Conservation (phyloP, 805 yeast genomes). For the Starmerella potacharoeniae region DNA sequence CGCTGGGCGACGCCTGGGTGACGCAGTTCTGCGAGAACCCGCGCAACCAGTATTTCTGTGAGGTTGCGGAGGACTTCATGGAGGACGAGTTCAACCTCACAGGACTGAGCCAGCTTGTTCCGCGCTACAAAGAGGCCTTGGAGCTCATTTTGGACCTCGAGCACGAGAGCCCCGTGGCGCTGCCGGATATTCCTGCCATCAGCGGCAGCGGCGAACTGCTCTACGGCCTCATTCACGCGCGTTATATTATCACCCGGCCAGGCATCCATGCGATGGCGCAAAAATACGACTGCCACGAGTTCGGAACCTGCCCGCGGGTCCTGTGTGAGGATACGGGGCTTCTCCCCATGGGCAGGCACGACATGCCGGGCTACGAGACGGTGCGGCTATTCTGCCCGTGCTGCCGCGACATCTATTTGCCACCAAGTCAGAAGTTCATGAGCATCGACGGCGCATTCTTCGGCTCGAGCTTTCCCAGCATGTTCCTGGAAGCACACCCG, state of each 20-base stretch:
- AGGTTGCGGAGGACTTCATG: conserved; percentile 81
- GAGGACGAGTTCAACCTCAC: conserved; percentile 96
- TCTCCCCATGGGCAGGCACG: conserved; percentile 84
- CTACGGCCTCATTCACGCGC: conserved; percentile 88
- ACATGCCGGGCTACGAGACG: conserved; percentile 82
- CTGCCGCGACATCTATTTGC: conserved; percentile 83
- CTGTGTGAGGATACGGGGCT: conserved; percentile 82
- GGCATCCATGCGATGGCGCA: conserved; percentile 82
- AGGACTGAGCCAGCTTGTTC: conserved; percentile 73
- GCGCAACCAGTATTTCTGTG: conserved; percentile 85
- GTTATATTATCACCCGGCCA: conserved; percentile 77
- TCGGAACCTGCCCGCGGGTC: conserved; percentile 86
- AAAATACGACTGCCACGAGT: conserved; percentile 77
- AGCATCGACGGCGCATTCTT: conserved; percentile 94
- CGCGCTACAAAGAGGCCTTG: conserved; percentile 81
- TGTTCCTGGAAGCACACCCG: conserved; percentile 82
- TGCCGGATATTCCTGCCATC: conserved; percentile 60
- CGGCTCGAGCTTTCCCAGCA: conserved; percentile 91
- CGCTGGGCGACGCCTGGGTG: conserved; percentile 44
- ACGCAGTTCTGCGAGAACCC: conserved; percentile 64
- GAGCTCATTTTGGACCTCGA: conserved; percentile 85
- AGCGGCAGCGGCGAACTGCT: conserved; percentile 86
- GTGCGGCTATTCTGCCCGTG: conserved; percentile 90
- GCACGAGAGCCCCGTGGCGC: conserved; percentile 40
- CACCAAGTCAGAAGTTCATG: conserved; percentile 72